A percentile compares a stretch with the other conserved stretches of the same genome.
phyloP scores from a whole-genome alignment of 169 alveolate species.

The Plasmodium inui region DNA sequence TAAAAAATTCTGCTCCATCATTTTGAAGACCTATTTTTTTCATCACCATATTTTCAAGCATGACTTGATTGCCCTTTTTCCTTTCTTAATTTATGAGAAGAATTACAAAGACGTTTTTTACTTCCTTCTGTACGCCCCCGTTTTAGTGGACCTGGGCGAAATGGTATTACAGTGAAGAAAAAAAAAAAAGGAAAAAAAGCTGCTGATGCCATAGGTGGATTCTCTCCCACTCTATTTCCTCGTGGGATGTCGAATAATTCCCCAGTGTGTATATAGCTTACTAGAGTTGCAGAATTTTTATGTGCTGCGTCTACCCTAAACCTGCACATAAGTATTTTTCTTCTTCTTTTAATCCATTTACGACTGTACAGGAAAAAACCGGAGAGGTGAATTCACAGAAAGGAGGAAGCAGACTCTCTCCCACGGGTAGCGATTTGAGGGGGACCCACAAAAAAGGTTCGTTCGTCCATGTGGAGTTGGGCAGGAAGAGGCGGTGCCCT shows the following conservation, averaged over 20 bases:
- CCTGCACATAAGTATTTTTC: background rate
- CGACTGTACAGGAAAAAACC: background rate
- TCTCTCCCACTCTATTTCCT: too few relatives aligned
- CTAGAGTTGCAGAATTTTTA: too few relatives aligned
- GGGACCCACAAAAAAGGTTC: background rate
- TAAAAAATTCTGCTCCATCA: conserved; percentile 12
- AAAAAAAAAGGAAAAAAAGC: background rate
- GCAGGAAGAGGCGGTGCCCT: background rate
- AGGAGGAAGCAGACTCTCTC: background rate
- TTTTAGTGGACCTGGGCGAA: conserved; percentile 3
- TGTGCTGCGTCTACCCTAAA: background rate
- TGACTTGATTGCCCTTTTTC: conserved; percentile 35
- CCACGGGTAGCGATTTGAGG: background rate
- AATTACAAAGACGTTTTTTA: conserved; percentile 39
- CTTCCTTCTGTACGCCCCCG: conserved; percentile 24
- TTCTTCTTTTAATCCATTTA: too few relatives aligned
- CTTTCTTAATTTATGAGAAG: conserved; percentile 22
- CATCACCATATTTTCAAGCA: conserved; percentile 45
- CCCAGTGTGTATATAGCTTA: background rate
- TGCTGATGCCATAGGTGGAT: background rate
- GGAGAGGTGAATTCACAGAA: background rate
- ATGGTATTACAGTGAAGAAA: background rate
- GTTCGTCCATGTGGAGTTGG: background rate
- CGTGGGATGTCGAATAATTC: background rate
- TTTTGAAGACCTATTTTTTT: conserved; percentile 23